A percentile compares a stretch with the other conserved stretches of the same genome.
phyloP scores from a whole-genome alignment of 768 basidiomycete species.

The Tylopilus balloui region DNA sequence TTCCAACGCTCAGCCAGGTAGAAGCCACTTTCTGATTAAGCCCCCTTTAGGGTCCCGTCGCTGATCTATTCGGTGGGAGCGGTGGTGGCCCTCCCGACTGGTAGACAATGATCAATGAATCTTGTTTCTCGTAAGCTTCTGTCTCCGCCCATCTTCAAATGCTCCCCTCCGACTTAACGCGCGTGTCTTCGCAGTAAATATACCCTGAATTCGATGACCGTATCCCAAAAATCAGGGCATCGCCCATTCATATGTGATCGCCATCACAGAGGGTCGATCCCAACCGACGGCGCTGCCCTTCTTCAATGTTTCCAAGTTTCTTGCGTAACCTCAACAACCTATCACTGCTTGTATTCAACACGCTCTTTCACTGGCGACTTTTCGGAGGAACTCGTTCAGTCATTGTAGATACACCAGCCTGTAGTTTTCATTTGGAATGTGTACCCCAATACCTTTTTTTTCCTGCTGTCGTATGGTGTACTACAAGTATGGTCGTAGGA shows the following conservation, averaged over 20 bases:
- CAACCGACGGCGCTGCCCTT: not conserved
- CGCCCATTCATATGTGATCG: conserved; percentile 10
- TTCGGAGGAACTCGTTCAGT: not conserved
- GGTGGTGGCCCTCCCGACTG: conserved; percentile 25
- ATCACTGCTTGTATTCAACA: conserved; percentile 9
- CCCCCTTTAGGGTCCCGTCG: conserved; percentile 13
- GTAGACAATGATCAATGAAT: conserved; percentile 10
- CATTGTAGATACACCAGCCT: conserved; percentile 6
- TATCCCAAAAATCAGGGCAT: conserved; percentile 11
- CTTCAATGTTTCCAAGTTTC: conserved; percentile 2
- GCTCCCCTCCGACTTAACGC: conserved; percentile 4
- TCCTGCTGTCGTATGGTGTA: too few species aligned
- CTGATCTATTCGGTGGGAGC: conserved; percentile 19
- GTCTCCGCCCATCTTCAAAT: not conserved
- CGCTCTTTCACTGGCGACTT: conserved; percentile 4
- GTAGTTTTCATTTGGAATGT: conserved; percentile 6
- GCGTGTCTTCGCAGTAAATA: conserved; percentile 1
- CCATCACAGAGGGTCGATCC: conserved; percentile 5
- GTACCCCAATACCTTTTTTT: not conserved
- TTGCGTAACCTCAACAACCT: conserved; percentile 2
- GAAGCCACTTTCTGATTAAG: conserved; percentile 1
- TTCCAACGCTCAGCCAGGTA: not conserved
- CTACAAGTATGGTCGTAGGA: not conserved
- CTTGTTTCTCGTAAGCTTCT: conserved; percentile 11
- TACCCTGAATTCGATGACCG: not conserved